Base-by-base conservation (phyloP, 164 flowering plant species). In the Tetracentron sinense region DNA sequence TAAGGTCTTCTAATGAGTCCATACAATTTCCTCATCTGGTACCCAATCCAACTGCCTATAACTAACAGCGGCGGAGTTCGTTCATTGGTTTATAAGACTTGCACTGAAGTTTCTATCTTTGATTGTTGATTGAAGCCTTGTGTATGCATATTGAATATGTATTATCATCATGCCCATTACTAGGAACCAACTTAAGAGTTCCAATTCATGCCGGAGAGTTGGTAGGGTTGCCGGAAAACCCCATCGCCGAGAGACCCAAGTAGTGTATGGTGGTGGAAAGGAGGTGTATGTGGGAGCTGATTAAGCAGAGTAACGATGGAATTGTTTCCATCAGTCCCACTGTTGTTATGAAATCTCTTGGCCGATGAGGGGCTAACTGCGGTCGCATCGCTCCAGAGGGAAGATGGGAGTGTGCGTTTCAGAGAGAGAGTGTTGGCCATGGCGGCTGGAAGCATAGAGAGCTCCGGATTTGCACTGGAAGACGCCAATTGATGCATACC, bases 191-290 rank as follows among this genome's bases (percentile, higher is more conserved):
- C 4, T 51, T 62, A 70, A 62, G 90, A 26, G 72, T 76, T 84
- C 96, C 96, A 90, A 59, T 85, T 83, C 77, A 85, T 65, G 44
- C 87, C 87, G 2, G 77, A 71, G 0, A 81, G 75, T 26, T 83
- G 87, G 59, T 66, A 87, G 0, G 82, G 76, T 27, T 76, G 81
- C 64, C 89, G 73, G 56, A 77, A 79, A 53, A 72, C 61, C 17
- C 82, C 87, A 30, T 82, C 90, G 0, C 83, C 81, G 21, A 82
- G 23, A 15, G 78, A 62, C 65, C 85, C 87, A 42, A 81, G 60
- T n/a, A 78, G 65, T 3, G 64, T 2, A 5, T 70, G 74, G 2
- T 75, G 77, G 60, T 74, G 68, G 48, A 71, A 69, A 12, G 63
- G 55, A 12, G 75, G n/a, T 17, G 55, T 51, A 35, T 78, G 79